Base-by-base conservation (phyloP, 805 yeast species). In the Blastobotrys parvus region DNA sequence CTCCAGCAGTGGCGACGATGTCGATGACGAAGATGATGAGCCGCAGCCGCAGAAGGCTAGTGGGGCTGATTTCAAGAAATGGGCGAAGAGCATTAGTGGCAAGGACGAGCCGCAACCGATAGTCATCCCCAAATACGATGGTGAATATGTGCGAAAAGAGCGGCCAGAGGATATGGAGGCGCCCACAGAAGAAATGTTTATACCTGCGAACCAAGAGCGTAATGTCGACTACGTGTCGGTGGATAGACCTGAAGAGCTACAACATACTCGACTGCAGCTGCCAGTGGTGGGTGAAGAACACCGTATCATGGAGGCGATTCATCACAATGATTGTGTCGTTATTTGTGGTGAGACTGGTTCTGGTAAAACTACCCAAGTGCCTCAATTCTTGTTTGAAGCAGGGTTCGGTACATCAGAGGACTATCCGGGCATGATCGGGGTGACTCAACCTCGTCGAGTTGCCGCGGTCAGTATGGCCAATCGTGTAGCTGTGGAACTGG, bases 311-410 rank as follows among this genome's bases (percentile, higher is more conserved):
- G 99, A 92, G 60, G 95, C 96, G 1, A 75, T 92, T 40, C 85
- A 84, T 58, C 94, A 90, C 56, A 84, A 90, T 57, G 96, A 89
- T 55, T 82, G 90, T 47, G 78, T 89, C 0, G 81, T 92, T 11
- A 72, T 92, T 20, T 90, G 97, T 67, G 98, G 98, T 70, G 97
- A 89, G 55, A 92, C 98, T 1, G 98, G 98, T 54, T 88, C 97
- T 2, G 98, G 98, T 64, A 92, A 92, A 61, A 92, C 98, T 1
- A 92, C 99, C 0, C 99, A 92, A 64, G 89, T 92, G 3, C 98
- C 99, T 0, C 99, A 92, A 60, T 92, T 92, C 56, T 64, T 92
- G 36, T 87, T 79, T 57, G 99, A 92, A 63, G 77, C 95, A 0
- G 97, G 97, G 1, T 90, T 82, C 58, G 97, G 96, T 3, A 52